These are phyloP conservation scores for Talaromyces sp. DNA, from an alignment of 2,329 filamentous ascomycete species.

Conservation along the genomic window DNA sequence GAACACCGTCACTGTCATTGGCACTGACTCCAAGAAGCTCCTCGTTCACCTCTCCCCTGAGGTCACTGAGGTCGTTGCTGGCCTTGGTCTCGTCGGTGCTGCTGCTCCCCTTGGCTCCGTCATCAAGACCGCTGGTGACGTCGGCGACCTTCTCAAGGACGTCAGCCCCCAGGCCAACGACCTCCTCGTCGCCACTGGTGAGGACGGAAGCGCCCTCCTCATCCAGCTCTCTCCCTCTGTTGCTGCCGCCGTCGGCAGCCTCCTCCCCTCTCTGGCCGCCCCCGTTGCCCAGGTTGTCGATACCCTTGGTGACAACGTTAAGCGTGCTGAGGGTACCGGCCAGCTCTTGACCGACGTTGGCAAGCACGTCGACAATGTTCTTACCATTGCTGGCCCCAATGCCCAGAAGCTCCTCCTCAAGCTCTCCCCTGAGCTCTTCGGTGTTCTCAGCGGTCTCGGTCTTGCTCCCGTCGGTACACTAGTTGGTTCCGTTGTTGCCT, in stretches of 20 bases:
- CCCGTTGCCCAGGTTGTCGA: constrained; percentile 23
- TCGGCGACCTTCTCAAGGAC: constrained; percentile 22
- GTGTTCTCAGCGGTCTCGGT: constrained; percentile 23
- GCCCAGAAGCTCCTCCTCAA: constrained; percentile 25
- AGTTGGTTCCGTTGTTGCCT: constrained; percentile 21
- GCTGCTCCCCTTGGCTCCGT: constrained; percentile 22
- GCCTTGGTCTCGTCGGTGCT: constrained; percentile 23
- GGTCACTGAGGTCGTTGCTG: constrained; percentile 21
- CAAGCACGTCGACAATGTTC: constrained; percentile 19
- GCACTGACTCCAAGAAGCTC: constrained; percentile 21
- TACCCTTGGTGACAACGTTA: constrained; percentile 22
- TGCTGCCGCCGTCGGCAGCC: constrained; percentile 21
- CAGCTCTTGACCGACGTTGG: constrained; percentile 22
- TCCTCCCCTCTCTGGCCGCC: constrained; percentile 24
- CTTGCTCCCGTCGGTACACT: constrained; percentile 22
- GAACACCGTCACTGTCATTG: constrained; percentile 25
- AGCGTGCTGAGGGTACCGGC: constrained; percentile 19
- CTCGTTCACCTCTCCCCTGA: constrained; percentile 27
- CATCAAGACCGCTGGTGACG: constrained; percentile 20
- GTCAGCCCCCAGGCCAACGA: constrained; percentile 19
- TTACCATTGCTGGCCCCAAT: constrained; percentile 25
- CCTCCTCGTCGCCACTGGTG: constrained; percentile 25
- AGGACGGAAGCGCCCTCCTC: constrained; percentile 25
- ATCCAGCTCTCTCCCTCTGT: constrained; percentile 24
- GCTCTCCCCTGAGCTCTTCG: constrained; percentile 24